Base-by-base conservation (phyloP, 1,139 yeast genomes). In the Saccharomyces hybrid region DNA sequence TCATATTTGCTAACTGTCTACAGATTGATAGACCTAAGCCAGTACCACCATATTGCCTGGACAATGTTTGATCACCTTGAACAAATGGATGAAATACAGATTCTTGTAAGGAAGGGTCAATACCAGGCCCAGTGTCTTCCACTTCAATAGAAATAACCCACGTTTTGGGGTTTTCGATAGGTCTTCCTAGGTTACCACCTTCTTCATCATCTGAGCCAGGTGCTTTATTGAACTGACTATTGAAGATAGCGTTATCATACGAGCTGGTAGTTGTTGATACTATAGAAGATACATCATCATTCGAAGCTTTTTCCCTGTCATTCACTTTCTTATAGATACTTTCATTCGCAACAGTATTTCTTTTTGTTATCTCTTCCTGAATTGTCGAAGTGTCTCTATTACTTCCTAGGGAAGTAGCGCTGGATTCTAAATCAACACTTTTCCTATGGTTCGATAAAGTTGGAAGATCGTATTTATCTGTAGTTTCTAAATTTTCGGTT, bases 21-120 rank as follows among this genome's bases (percentile, higher is more conserved):
- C 97, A 91, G 67, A 93, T 91, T 0, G 97, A 88, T 50, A 93
- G 78, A 1, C 99, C 99, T 53, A 93, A 75, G 7, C 99, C 99
- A 0, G 97, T 90, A 61, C 99, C 99, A 55, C 97, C 97, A 67
- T 88, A 87, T 54, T 91, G 88, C 68, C 97, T 78, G 2, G 96
- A 86, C 44, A 91, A 77, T 0, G 97, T 90, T 70, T 91, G 97
- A 66, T 93, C 98, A 48, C 98, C 98, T 71, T 91, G 99, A 32
- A 89, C 89, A 73, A 93, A 93, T 2, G 97, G 97, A 67, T 93
- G 97, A 72, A 93, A 93, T 1, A 93, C 93, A 60, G 86, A 84
- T 50, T 85, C 86, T 64, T 88, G 95, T 54, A 88, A 73, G 0
- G 83, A 80, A 16, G 86, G 84, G 49, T 86, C 90, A 52, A 93